phyloP scores from a whole-genome alignment of 176 grass and related monocot genomes.

The Lolium perenne region DNA sequence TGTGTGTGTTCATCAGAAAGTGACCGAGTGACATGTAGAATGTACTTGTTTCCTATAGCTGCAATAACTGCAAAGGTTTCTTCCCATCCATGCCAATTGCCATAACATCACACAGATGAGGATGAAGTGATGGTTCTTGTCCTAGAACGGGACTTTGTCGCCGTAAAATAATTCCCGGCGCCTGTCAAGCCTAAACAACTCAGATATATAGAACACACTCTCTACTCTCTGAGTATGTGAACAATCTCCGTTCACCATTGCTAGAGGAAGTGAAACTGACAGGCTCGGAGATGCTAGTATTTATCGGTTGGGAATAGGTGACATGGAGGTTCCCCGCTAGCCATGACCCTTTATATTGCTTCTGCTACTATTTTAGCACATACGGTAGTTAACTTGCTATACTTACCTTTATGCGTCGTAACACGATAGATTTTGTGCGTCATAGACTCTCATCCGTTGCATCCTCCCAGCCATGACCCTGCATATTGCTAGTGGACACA shows the following conservation, averaged over 20 bases:
- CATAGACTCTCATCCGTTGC: too few species aligned
- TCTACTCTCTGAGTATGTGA: background rate
- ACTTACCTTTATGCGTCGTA: too few species aligned
- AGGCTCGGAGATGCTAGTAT: background rate
- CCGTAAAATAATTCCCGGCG: background rate
- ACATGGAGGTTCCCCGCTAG: background rate
- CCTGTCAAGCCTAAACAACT: background rate
- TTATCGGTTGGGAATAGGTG: background rate
- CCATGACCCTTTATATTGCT: too few species aligned
- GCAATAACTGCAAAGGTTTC: too few species aligned
- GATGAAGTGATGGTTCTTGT: background rate
- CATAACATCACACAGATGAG: background rate
- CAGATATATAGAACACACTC: background rate
- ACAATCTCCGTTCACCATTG: background rate
- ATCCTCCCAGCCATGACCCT: too few species aligned
- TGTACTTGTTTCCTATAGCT: too few species aligned
- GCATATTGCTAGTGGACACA: too few species aligned
- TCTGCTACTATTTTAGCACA: too few species aligned
- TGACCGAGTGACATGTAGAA: too few species aligned
- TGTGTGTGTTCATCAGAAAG: background rate
- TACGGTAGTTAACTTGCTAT: too few species aligned
- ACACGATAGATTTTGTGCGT: too few species aligned
- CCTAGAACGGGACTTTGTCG: fast-evolving
- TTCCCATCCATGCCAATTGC: too few species aligned
- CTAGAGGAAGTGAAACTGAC: background rate